These are phyloP conservation scores for Amanita pseudoporphyria DNA, from an alignment of 768 basidiomycete genomes.

Conservation along the genomic window DNA sequence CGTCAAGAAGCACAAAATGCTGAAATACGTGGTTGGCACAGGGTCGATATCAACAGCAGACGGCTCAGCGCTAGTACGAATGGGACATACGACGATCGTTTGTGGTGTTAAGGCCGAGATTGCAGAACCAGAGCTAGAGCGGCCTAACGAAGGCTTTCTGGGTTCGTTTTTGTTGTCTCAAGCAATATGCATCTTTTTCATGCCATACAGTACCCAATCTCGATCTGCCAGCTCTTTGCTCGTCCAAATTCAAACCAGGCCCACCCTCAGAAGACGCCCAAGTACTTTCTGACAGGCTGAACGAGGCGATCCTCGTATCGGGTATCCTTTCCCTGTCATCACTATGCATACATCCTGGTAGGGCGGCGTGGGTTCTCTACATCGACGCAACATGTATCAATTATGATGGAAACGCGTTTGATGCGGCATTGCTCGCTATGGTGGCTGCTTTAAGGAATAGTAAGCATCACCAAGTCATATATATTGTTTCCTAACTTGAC, in stretches of 20 bases:
- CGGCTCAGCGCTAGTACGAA: constrained; percentile 82
- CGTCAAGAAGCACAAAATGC: neutral
- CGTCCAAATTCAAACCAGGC: constrained; percentile 89
- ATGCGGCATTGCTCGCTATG: constrained; percentile 83
- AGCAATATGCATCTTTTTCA: neutral
- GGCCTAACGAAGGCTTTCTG: constrained; percentile 68
- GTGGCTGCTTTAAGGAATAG: constrained; percentile 80
- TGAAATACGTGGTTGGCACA: constrained; percentile 17
- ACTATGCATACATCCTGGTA: constrained; percentile 73
- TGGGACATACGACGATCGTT: constrained; percentile 91
- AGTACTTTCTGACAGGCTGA: constrained; percentile 73
- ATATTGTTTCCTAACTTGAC: neutral
- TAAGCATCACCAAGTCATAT: constrained; percentile 26
- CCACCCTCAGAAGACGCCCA: constrained; percentile 95
- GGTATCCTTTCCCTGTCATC: constrained; percentile 51
- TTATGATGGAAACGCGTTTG: constrained; percentile 94
- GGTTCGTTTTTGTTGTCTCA: constrained; percentile 36
- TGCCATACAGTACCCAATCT: constrained; percentile 73
- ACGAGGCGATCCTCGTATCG: constrained; percentile 70
- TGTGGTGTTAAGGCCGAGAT: constrained; percentile 97
- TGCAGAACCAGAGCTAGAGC: constrained; percentile 78
- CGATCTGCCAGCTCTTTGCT: constrained; percentile 89
- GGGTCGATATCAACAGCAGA: constrained; percentile 93
- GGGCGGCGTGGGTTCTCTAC: constrained; percentile 89
- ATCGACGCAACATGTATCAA: constrained; percentile 94